Percentiles rank a stretch among this genome's conserved stretches.
Evolutionary conservation across 176 grass and related monocot species (phyloP).

Genomic region (Aegilops tauschii): DNA sequence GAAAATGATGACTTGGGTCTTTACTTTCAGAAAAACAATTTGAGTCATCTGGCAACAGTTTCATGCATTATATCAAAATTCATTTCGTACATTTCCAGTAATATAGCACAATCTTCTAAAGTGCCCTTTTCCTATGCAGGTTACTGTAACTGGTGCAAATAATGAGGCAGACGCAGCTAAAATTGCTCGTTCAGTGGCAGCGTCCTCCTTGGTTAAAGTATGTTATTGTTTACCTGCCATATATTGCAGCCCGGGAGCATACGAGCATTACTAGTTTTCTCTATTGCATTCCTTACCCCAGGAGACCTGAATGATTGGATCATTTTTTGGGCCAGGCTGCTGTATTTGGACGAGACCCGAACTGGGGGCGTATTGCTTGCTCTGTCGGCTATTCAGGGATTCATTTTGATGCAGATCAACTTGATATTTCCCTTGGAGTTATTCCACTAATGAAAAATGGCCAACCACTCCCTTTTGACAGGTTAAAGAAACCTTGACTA

Average conservation of each 20-base stretch:
- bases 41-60: neutral
- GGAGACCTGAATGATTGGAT: slow-evolving; percentile 13
- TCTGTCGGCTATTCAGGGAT: slow-evolving; percentile 88
- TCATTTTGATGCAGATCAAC: slow-evolving; percentile 58
- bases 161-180: slow-evolving; percentile 78
- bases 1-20: neutral
- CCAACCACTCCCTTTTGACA: slow-evolving; percentile 90
- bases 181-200: slow-evolving; percentile 86
- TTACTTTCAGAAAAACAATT: neutral
- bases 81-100: neutral
- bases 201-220: slow-evolving; percentile 98
- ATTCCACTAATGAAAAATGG: slow-evolving; percentile 90
- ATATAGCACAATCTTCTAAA: slow-evolving; percentile 14
- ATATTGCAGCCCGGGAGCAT: neutral
- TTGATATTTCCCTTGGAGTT: slow-evolving; percentile 86
- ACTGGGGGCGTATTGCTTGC: slow-evolving; percentile 97
- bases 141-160: slow-evolving; percentile 67
- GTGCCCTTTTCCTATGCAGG: slow-evolving; percentile 43
- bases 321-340: slow-evolving; percentile 64
- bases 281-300: slow-evolving; percentile 6
- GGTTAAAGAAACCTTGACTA: slow-evolving; percentile 49
- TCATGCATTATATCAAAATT: neutral
- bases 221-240: slow-evolving; percentile 21
- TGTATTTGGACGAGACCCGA: slow-evolving; percentile 93
- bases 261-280: slow-evolving; percentile 1